Conservation (phyloP, 768 basidiomycete genomes). For the Exidia glandulosa region DNA sequence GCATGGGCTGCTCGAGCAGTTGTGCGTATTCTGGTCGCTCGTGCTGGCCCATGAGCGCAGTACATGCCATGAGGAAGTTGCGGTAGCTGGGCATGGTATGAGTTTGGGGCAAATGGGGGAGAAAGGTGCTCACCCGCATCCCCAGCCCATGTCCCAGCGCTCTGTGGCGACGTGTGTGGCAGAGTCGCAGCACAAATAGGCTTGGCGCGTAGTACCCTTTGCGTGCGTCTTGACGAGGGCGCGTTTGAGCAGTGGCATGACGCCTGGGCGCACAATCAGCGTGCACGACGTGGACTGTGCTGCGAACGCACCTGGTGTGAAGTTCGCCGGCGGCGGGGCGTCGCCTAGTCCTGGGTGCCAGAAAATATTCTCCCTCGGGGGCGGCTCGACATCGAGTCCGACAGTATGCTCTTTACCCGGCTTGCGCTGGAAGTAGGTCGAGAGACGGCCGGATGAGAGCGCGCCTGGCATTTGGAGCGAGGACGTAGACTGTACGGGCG, state of each 20-base stretch:
- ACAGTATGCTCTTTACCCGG: background rate
- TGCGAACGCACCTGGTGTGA: conserved; percentile 42
- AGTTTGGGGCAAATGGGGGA: background rate
- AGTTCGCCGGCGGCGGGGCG: conserved; percentile 40
- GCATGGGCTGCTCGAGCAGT: conserved; percentile 41
- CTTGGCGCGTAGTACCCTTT: conserved; percentile 39
- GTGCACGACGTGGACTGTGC: background rate
- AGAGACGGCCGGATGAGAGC: background rate
- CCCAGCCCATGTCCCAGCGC: conserved; percentile 57
- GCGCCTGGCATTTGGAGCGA: background rate
- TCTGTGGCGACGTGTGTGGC: conserved; percentile 51
- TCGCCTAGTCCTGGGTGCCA: conserved; percentile 49
- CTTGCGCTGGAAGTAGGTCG: background rate
- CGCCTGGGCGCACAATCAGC: conserved; percentile 27
- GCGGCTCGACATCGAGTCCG: background rate
- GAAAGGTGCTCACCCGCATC: conserved; percentile 46
- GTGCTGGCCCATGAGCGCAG: conserved; percentile 57
- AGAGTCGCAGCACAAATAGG: conserved; percentile 51
- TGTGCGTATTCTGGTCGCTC: conserved; percentile 51
- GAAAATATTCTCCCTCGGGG: conserved; percentile 35
- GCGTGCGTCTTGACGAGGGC: conserved; percentile 41
- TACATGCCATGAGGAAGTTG: conserved; percentile 72
- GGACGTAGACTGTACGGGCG: too few relatives aligned
- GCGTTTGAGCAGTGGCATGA: conserved; percentile 52
- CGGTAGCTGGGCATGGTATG: conserved; percentile 45